Base-by-base conservation (phyloP, 2,329 filamentous ascomycete genomes). In the Cadophora sp. region DNA sequence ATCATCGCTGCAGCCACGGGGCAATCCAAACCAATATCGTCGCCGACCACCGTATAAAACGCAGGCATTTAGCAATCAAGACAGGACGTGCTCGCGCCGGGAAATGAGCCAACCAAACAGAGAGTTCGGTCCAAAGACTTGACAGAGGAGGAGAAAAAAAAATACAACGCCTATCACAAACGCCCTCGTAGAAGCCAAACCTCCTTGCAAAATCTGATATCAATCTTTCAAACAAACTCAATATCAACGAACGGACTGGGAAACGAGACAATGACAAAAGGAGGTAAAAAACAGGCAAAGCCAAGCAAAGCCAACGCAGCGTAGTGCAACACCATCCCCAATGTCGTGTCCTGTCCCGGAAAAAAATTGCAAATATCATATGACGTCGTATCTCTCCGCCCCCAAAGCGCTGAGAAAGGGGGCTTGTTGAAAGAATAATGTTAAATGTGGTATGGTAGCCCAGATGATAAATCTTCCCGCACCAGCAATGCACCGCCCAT, bases 331-430 rank as follows among this genome's bases (percentile, higher is more conserved):
- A 27, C 50, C 4, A 24, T 12, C 19, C n/a, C 43, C 43, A 48
- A 53, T 53, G 50, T 29, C 26, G 67, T 73, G 61, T 68, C 62
- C 66, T 43, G 43, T 48, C 19, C n/a, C 43, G 4, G 14, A 43
- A 43, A 43, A 46, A 48, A 48, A 48, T 48, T 48, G 43, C 59
- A 61, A 59, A 66, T 66, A 66, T 68, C 68, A 72, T 71, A 74
- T 70, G 65, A 75, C 75, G 69, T 77, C 72, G 73, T 71, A 73
- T 75, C 75, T 69, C 43, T 48, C 43, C 43, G 19, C 19, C 43
- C 43, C 40, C 19, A n/a, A 11, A 48, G 22, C 11, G 43, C 43
- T 48, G 19, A 14, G 19, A 14, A 22, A 48, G 22, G 43, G 43
- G 43, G 43, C 11, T 8, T 22, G 19, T 48, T 22, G 43, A n/a